Evolutionary conservation across 2,329 filamentous ascomycete genomes (phyloP).

Genomic region (Diaporthe nobilis): DNA sequence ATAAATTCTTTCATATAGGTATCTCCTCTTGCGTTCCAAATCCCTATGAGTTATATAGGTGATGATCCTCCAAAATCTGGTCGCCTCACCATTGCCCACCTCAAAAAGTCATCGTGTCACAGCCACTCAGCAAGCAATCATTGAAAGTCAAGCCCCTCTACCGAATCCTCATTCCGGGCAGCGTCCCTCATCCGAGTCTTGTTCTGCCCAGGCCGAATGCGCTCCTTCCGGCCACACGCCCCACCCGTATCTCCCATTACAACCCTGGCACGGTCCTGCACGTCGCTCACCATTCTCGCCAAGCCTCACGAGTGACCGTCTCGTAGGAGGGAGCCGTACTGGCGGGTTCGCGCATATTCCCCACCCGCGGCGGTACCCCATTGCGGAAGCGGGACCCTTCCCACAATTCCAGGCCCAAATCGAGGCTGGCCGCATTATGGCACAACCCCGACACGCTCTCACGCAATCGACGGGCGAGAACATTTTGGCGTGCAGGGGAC

Average conservation of each 20-base stretch:
- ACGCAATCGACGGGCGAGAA: constrained; percentile 19
- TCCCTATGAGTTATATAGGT: accelerated
- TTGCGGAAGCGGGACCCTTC: constrained; percentile 4
- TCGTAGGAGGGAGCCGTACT: not conserved
- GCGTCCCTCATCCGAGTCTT: not conserved
- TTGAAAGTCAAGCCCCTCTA: not conserved
- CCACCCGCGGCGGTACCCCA: constrained; percentile 8
- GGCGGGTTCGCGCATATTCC: not conserved
- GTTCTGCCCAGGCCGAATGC: constrained; percentile 7
- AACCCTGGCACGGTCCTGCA: not conserved
- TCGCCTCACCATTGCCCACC: not conserved
- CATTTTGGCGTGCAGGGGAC: not conserved
- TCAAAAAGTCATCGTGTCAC: too few species aligned
- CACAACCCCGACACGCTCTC: constrained; percentile 25
- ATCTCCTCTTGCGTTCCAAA: not conserved
- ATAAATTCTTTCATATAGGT: too few species aligned
- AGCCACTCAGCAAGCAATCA: not conserved
- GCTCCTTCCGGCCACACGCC: not conserved
- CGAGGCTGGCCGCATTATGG: not conserved
- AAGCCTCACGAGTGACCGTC: constrained; percentile 2
- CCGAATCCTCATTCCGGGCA: not conserved
- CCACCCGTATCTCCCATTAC: constrained; percentile 3
- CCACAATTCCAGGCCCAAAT: constrained; percentile 4
- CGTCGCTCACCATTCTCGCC: constrained; percentile 23
- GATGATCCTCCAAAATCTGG: not conserved